These are phyloP conservation scores for Anisodus acutangulus DNA, from an alignment of 257 asterid species.

Conservation along the genomic window DNA sequence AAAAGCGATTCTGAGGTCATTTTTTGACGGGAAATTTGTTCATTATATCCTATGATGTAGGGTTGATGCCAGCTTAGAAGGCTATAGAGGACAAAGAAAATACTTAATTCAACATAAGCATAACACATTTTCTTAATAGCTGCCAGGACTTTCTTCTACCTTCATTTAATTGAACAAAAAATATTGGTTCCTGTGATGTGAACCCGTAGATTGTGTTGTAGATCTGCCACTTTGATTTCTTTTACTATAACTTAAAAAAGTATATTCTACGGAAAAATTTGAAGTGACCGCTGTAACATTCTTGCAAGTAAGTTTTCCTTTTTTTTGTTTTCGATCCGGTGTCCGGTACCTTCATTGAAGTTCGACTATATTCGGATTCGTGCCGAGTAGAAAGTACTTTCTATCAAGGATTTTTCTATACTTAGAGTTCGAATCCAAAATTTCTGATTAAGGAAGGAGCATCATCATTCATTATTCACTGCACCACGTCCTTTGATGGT, in stretches of 20 bases:
- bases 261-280: background rate
- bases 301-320: background rate
- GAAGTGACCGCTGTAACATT: background rate
- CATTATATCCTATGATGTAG: background rate
- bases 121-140: background rate
- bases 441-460: too few relatives aligned
- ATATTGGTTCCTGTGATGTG: background rate
- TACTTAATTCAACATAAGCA: background rate
- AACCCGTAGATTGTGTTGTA: background rate
- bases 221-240: background rate
- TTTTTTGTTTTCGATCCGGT: too few relatives aligned
- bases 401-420: too few relatives aligned
- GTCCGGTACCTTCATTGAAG: too few relatives aligned
- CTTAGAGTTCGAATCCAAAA: too few relatives aligned
- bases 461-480: too few relatives aligned
- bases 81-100: background rate
- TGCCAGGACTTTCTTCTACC: background rate
- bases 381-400: too few relatives aligned
- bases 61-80: background rate
- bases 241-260: background rate
- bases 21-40: background rate
- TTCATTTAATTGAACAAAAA: background rate
- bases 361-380: too few relatives aligned
- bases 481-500: too few relatives aligned
- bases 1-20: background rate